Conservation (phyloP, 192 early-diverging fungal genomes). For the Coemansia sp. region DNA sequence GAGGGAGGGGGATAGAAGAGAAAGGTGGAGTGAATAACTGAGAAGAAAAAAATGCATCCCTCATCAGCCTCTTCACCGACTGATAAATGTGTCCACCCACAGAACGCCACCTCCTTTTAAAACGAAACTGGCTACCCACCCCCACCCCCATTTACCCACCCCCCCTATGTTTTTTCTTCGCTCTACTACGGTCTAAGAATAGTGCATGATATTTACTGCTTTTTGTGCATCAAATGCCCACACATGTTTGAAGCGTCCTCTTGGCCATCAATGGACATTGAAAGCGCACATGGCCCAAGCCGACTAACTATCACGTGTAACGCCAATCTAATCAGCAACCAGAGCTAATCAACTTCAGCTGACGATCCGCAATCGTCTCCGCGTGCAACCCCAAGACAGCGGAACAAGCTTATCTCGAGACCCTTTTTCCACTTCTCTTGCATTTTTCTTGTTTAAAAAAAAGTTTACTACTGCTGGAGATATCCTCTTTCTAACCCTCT, state of each 20-base stretch:
- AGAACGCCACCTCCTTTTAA: neutral
- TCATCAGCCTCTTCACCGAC: neutral
- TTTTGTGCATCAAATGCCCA: neutral
- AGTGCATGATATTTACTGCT: neutral
- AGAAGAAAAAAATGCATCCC: neutral
- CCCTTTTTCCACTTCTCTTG: neutral
- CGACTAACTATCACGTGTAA: neutral
- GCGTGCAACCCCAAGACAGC: neutral
- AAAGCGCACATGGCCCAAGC: neutral
- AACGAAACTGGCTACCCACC: neutral
- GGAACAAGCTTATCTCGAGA: neutral
- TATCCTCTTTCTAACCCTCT: neutral
- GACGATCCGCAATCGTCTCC: neutral
- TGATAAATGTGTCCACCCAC: slow-evolving; percentile 2
- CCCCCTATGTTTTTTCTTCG: neutral
- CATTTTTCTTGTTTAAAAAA: neutral
- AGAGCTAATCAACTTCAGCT: neutral
- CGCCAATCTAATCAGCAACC: neutral
- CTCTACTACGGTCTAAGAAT: too few species aligned
- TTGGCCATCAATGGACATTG: too few species aligned
- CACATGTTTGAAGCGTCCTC: too few species aligned
- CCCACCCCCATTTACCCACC: neutral
- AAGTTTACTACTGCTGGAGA: neutral
- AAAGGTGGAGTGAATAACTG: slow-evolving; percentile 6
- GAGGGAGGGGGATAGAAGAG: neutral